Percentiles rank a stretch among this genome's conserved stretches.
These are phyloP conservation scores for Dictyostelium intermedium DNA, from an alignment of 78 protist species.

Conservation along the genomic window DNA sequence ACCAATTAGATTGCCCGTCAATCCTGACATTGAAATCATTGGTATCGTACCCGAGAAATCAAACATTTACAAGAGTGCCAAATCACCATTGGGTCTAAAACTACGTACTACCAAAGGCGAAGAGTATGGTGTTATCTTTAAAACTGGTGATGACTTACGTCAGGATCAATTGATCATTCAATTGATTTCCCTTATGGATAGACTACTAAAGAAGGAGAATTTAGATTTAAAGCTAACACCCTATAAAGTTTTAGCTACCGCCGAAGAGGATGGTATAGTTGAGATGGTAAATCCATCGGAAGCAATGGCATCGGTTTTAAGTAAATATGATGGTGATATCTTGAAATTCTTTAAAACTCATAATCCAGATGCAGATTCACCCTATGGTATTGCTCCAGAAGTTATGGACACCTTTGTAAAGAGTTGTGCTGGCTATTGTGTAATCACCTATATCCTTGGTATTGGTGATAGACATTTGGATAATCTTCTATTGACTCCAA, in stretches of 20 bases:
- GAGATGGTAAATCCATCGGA: conserved; percentile 77
- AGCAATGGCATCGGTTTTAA: conserved; percentile 70
- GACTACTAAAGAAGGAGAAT: conserved; percentile 85
- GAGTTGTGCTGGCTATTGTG: conserved; percentile 97
- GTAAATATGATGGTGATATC: conserved; percentile 85
- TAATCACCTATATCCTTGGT: conserved; percentile 96
- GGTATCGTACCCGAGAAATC: conserved; percentile 80
- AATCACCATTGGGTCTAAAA: conserved; percentile 77
- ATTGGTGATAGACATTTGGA: conserved; percentile 98
- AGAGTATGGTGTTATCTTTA: conserved; percentile 88
- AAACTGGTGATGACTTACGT: conserved; percentile 96
- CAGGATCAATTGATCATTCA: conserved; percentile 98
- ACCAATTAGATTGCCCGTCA: conserved; percentile 59
- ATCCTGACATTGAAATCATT: conserved; percentile 68
- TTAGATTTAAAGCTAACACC: conserved; percentile 96
- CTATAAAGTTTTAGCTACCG: conserved; percentile 94
- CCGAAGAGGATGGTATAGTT: conserved; percentile 82
- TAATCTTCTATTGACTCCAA: conserved; percentile 90
- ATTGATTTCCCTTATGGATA: conserved; percentile 94
- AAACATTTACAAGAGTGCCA: conserved; percentile 85
- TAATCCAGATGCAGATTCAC: conserved; percentile 82
- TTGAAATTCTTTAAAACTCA: conserved; percentile 77
- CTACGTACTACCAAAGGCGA: conserved; percentile 53
- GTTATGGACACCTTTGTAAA: conserved; percentile 88
- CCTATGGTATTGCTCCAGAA: conserved; percentile 83